Percentiles rank a stretch among this genome's conserved stretches.
These are phyloP conservation scores for Crithidia mellificae DNA, from an alignment of 208 protist species.

Conservation along the genomic window DNA sequence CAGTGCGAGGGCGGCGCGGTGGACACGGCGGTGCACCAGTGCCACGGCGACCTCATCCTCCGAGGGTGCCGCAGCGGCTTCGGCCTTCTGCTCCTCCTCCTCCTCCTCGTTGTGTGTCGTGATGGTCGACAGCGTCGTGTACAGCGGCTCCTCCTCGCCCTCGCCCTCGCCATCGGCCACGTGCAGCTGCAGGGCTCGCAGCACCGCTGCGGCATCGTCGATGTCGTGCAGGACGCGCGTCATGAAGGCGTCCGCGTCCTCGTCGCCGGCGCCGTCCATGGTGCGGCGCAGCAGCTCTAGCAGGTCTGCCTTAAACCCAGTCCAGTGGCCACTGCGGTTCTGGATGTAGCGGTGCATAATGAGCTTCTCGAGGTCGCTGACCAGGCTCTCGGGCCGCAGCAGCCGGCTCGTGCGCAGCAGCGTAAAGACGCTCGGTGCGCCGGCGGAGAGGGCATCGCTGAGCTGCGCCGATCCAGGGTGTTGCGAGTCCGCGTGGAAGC, in stretches of 20 bases:
- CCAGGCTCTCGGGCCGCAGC: slow-evolving; percentile 25
- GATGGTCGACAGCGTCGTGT: background rate
- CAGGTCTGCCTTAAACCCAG: slow-evolving; percentile 44
- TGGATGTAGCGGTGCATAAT: slow-evolving; percentile 80
- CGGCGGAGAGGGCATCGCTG: slow-evolving; percentile 70
- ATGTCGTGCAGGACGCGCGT: background rate
- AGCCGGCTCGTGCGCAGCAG: slow-evolving; percentile 64
- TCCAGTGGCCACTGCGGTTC: slow-evolving; percentile 83
- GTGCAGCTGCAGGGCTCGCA: slow-evolving; percentile 17
- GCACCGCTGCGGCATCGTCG: slow-evolving; percentile 3
- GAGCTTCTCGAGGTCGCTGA: slow-evolving; percentile 30
- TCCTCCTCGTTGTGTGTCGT: background rate
- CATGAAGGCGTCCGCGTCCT: background rate
- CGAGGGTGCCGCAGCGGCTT: background rate
- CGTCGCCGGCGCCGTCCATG: slow-evolving; percentile 13
- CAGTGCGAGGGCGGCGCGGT: slow-evolving; percentile 54
- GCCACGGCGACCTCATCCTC: slow-evolving; percentile 23
- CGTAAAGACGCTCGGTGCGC: slow-evolving; percentile 86
- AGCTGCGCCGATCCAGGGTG: slow-evolving; percentile 45
- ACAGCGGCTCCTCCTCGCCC: background rate
- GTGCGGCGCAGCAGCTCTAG: slow-evolving; percentile 37
- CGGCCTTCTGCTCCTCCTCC: background rate
- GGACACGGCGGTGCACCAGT: slow-evolving; percentile 49
- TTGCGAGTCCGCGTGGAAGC: slow-evolving; percentile 71
- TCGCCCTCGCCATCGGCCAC: background rate